A percentile compares a stretch with the other conserved stretches of the same genome.
phyloP scores from a whole-genome alignment of 108 stramenopile species.

The Nitzschia sp. region DNA sequence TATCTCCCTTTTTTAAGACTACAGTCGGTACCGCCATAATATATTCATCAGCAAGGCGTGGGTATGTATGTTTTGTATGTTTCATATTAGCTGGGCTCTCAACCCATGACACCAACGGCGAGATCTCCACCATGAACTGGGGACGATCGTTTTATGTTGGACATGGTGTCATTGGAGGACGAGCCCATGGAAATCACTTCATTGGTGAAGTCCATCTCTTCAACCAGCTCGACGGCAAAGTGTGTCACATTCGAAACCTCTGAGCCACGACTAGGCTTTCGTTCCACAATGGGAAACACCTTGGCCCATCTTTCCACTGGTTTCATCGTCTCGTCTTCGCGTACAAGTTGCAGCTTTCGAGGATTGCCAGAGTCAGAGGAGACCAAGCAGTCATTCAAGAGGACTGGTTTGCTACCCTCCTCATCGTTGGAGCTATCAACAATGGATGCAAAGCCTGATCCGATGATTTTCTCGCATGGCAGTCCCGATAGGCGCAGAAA shows the following conservation, averaged over 20 bases:
- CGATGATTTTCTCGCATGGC: constrained; percentile 9
- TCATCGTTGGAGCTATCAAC: not conserved
- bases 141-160: not conserved
- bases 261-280: not conserved
- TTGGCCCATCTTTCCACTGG: constrained; percentile 7
- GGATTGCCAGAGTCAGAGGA: constrained; percentile 11
- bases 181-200: not conserved
- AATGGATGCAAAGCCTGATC: constrained; percentile 12
- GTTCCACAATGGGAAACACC: constrained; percentile 21
- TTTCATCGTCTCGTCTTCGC: not conserved
- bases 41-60: no score
- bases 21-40: no score
- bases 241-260: constrained; percentile 19
- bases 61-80: no score
- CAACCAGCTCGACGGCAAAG: constrained; percentile 30
- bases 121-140: not conserved
- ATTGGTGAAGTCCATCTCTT: constrained; percentile 1
- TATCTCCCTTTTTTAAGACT: no score
- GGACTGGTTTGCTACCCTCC: not conserved
- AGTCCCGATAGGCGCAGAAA: constrained; percentile 26
- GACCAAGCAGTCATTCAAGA: constrained; percentile 5
- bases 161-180: not conserved
- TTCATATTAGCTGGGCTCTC: no score
- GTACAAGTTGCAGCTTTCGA: constrained; percentile 4
- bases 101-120: constrained; percentile 25